Conservation (phyloP, 2,329 filamentous ascomycete species). For the Endocalyx cinctus region DNA sequence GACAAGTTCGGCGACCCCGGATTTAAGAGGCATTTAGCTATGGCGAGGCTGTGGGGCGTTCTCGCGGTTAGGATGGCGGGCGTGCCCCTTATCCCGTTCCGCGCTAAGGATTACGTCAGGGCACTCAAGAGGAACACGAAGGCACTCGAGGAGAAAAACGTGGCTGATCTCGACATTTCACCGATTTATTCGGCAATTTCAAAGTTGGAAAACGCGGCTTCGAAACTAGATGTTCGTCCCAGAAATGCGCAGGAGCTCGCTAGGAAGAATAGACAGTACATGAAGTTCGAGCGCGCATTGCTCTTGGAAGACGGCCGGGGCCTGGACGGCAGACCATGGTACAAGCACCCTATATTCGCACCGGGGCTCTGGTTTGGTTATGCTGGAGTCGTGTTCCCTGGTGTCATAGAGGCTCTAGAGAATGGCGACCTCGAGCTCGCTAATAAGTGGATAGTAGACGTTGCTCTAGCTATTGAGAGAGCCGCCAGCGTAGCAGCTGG, state of each 20-base stretch:
- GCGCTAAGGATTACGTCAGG: conserved; percentile 7
- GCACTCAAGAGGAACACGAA: conserved; percentile 4
- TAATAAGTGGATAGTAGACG: too few species aligned
- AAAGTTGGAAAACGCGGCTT: conserved; percentile 3
- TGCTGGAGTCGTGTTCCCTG: conserved; percentile 10
- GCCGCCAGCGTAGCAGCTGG: too few species aligned
- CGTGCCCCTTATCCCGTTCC: conserved; percentile 7
- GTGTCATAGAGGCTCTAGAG: conserved; percentile 8
- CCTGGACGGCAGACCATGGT: conserved; percentile 9
- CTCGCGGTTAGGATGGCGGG: conserved; percentile 12
- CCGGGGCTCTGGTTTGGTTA: conserved; percentile 11
- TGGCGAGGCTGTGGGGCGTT: conserved; percentile 39
- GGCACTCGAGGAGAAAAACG: conserved; percentile 2
- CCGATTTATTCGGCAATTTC: conserved; percentile 2
- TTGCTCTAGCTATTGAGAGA: too few species aligned
- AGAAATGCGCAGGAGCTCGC: conserved; percentile 2
- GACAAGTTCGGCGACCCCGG: conserved; percentile 58
- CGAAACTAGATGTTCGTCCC: conserved; percentile 3
- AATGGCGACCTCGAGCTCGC: conserved; percentile 6
- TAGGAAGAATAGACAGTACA: conserved; percentile 5
- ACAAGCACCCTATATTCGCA: conserved; percentile 10
- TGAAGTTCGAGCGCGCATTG: conserved; percentile 7
- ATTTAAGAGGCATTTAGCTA: conserved; percentile 47
- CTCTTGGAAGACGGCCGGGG: conserved; percentile 1
- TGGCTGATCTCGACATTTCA: conserved; percentile 1